Base-by-base conservation (phyloP, 2,329 filamentous ascomycete genomes). In the Pezizomycotina sp. region DNA sequence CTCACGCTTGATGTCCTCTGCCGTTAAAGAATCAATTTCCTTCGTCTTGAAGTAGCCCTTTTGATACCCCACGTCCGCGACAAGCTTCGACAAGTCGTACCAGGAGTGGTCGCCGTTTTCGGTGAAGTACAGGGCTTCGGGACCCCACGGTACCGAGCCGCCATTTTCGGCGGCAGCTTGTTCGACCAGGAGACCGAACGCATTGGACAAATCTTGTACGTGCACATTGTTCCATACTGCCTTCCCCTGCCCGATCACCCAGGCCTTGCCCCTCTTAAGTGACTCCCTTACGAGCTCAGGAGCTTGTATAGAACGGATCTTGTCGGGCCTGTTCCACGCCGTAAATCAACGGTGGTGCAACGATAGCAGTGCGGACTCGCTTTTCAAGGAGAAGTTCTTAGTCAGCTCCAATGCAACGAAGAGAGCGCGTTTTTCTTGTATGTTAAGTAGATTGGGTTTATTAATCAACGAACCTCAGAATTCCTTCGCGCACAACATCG, bases 141-240 rank as follows among this genome's bases (percentile, higher is more conserved):
- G 43, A 6, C 57, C 55, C 60, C 61, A 63, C 1, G 57, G 21
- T 2, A 47, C 37, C 2, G 44, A 46, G 7, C 49, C 37, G 12
- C 44, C 18, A 7, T 33, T 19, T 5, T 44, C 47, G 7, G 48
- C 41, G 0, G 44, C 42, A 0, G 62, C 62, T 2, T 64, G 62
- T 25, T 63, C 60, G 6, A 64, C 60, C 12, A 69, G 58, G 29
- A 51, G 50, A 28, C 58, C 51, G 36, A 63, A 61, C 31, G 68
- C 52, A 5, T 51, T 50, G 5, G 56, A 55, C n/a, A 69, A 53
- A 47, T 68, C 64, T 30, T 56, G 50, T 10, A 69, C 52, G 48
- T 69, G 60, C 13, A 68, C 48, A 37, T 64, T 57, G 51, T 67
- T 60, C 66, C 65, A 69, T 46, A 62, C 57, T 2, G 59, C 58